These are phyloP conservation scores for Falciphora oryzae DNA, from an alignment of 2,329 filamentous ascomycete genomes.

Conservation along the genomic window DNA sequence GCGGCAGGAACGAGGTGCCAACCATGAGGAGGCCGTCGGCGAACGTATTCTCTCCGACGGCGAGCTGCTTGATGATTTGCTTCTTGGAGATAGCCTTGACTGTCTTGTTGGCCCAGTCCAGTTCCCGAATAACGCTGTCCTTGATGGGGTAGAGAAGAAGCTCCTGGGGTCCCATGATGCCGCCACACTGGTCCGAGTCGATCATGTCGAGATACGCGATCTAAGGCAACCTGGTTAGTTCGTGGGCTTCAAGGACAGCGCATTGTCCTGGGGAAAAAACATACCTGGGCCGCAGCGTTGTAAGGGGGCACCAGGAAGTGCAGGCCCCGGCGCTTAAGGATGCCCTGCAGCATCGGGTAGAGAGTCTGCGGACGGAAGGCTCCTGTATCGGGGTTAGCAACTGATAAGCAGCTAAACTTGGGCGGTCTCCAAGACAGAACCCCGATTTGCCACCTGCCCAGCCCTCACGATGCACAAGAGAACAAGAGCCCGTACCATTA, in stretches of 20 bases:
- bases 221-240: constrained; percentile 32
- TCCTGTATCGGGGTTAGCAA: constrained; percentile 39
- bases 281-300: constrained; percentile 79
- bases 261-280: constrained; percentile 17
- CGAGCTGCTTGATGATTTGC: constrained; percentile 62
- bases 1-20: constrained; percentile 72
- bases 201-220: constrained; percentile 71
- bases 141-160: constrained; percentile 80
- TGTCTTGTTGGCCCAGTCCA: constrained; percentile 63
- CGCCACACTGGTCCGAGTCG: constrained; percentile 63
- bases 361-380: constrained; percentile 67
- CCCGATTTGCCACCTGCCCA: constrained; percentile 9
- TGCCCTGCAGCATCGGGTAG: constrained; percentile 68
- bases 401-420: background rate
- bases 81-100: constrained; percentile 62
- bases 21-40: constrained; percentile 78
- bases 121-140: constrained; percentile 60
- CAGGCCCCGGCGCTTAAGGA: constrained; percentile 62
- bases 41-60: constrained; percentile 65
- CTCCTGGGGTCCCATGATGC: constrained; percentile 79
- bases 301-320: constrained; percentile 82
- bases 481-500: constrained; percentile 50
- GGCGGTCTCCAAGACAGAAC: background rate
- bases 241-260: background rate
- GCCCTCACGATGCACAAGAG: constrained; percentile 12